These are phyloP conservation scores for Fusarium albidum DNA, from an alignment of 2,329 filamentous ascomycete genomes.

Conservation along the genomic window DNA sequence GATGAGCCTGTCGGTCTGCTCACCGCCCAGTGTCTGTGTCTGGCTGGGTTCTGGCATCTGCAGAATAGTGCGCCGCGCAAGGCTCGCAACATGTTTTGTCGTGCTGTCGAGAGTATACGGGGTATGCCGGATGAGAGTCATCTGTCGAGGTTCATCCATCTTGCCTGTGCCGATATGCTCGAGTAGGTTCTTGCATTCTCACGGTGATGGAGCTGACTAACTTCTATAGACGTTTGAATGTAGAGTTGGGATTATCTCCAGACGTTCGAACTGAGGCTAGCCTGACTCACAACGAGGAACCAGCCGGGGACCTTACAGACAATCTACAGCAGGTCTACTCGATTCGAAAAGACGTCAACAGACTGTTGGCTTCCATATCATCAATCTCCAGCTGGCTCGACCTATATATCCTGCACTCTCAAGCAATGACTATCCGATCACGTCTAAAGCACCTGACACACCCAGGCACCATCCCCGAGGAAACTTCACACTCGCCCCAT, in stretches of 20 bases:
- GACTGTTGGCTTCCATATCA: not conserved
- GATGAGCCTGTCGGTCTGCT: not conserved
- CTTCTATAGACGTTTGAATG: not conserved
- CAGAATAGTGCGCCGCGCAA: not conserved
- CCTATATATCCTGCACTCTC: not conserved
- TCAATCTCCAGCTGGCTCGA: not conserved
- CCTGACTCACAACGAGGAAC: not conserved
- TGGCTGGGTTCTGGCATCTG: not conserved
- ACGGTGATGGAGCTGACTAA: not conserved
- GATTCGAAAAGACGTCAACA: not conserved
- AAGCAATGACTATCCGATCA: not conserved
- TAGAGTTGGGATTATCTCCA: not conserved
- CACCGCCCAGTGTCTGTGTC: not conserved
- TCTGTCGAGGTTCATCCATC: not conserved
- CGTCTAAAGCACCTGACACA: not conserved
- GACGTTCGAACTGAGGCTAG: not conserved
- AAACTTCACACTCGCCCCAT: not conserved
- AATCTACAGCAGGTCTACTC: not conserved
- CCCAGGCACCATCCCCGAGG: not conserved
- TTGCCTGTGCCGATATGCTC: not conserved
- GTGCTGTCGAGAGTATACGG: not conserved
- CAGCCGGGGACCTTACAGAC: not conserved
- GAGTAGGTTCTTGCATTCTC: not conserved
- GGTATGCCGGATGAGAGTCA: not conserved
- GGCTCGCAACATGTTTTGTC: constrained; percentile 2